Conservation (phyloP, 208 protist genomes). For the Jaenimonas drosophilae region DNA sequence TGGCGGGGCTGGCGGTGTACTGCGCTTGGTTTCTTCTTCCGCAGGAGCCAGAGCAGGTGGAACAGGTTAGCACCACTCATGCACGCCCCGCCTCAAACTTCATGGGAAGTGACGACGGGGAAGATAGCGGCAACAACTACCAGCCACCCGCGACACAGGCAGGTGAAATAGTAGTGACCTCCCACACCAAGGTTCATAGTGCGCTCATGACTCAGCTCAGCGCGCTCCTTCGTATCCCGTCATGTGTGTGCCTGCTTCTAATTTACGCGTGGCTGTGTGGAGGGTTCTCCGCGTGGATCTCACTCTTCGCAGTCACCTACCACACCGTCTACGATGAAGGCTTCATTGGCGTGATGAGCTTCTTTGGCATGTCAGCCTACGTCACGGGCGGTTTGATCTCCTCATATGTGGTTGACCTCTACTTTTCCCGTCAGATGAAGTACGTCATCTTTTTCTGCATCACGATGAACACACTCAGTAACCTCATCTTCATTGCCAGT, state of each 20-base stretch:
- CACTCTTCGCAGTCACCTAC: conserved; percentile 73
- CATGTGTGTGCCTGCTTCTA: conserved; percentile 61
- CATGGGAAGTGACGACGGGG: neutral
- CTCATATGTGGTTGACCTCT: conserved; percentile 67
- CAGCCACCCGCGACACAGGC: neutral
- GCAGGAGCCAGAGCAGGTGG: conserved; percentile 13
- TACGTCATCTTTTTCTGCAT: conserved; percentile 85
- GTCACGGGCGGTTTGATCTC: conserved; percentile 64
- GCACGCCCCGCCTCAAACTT: neutral
- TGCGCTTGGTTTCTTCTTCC: conserved; percentile 58
- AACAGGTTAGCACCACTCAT: too few relatives aligned
- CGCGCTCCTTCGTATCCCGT: conserved; percentile 40
- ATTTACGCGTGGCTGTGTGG: conserved; percentile 82
- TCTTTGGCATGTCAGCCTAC: conserved; percentile 71
- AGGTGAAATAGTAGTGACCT: conserved; percentile 9
- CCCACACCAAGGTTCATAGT: conserved; percentile 19
- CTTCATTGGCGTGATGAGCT: conserved; percentile 83
- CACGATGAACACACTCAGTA: conserved; percentile 63
- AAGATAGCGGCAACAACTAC: neutral
- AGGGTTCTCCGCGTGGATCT: conserved; percentile 78
- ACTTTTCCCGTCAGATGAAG: conserved; percentile 83
- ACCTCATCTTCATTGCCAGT: conserved; percentile 69
- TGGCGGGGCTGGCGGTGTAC: conserved; percentile 29
- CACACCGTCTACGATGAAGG: conserved; percentile 37
- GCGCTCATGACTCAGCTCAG: conserved; percentile 40